phyloP scores from a whole-genome alignment of 2,329 filamentous ascomycete species.

The Arthroderma uncinatum region DNA sequence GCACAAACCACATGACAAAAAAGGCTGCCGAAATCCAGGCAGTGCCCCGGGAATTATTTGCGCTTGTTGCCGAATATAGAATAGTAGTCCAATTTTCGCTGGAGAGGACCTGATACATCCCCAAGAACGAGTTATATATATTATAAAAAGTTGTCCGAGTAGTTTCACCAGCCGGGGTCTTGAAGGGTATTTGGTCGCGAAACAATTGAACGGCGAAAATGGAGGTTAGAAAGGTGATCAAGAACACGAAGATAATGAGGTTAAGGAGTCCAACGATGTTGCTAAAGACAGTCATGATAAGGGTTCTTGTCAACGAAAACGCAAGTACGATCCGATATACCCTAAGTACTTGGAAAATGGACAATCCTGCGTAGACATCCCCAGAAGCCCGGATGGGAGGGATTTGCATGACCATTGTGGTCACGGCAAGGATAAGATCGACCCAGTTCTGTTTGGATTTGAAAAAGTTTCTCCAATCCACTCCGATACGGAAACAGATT shows the following conservation, averaged over 20 bases:
- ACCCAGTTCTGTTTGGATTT: slow-evolving; percentile 62
- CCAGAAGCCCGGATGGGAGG: slow-evolving; percentile 65
- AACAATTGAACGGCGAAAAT: slow-evolving; percentile 93
- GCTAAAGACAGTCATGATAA: slow-evolving; percentile 77
- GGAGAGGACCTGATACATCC: slow-evolving; percentile 94
- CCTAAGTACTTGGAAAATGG: slow-evolving; percentile 83
- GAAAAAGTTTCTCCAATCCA: slow-evolving; percentile 74
- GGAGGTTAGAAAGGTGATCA: slow-evolving; percentile 85
- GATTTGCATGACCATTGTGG: slow-evolving; percentile 75
- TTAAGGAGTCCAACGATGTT: slow-evolving; percentile 89
- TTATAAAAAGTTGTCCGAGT: slow-evolving; percentile 70
- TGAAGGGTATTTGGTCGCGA: slow-evolving; percentile 64
- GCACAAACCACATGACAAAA: slow-evolving; percentile 87
- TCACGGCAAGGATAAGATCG: slow-evolving; percentile 67
- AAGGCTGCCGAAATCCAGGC: slow-evolving; percentile 89
- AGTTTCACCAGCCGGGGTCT: slow-evolving; percentile 50
- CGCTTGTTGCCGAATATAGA: slow-evolving; percentile 68
- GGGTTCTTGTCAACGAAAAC: slow-evolving; percentile 71
- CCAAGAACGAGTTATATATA: slow-evolving; percentile 91
- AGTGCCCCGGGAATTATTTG: slow-evolving; percentile 55
- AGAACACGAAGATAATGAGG: slow-evolving; percentile 88
- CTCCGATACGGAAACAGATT: slow-evolving; percentile 64
- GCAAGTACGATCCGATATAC: slow-evolving; percentile 86
- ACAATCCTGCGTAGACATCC: slow-evolving; percentile 72
- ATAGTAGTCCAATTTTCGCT: slow-evolving; percentile 93